phyloP scores from a whole-genome alignment of 805 yeast species.

The Scheffersomyces amazonensis region DNA sequence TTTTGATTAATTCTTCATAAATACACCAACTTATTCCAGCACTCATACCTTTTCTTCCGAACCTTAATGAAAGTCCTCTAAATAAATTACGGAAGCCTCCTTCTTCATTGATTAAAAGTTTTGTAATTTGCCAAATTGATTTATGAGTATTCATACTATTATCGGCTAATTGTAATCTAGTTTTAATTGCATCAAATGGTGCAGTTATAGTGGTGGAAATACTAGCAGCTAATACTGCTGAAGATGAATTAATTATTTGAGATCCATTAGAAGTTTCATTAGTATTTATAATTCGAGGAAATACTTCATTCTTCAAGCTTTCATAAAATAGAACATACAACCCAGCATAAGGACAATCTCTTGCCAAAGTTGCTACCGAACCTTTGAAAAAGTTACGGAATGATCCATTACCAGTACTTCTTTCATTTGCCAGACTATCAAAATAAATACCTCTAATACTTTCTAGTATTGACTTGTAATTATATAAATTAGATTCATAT shows the following conservation, averaged over 20 bases:
- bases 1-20: constrained; percentile 79
- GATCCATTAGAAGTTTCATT: constrained; percentile 18
- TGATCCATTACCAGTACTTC: constrained; percentile 24
- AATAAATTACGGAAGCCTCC: constrained; percentile 62
- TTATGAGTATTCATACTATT: constrained; percentile 37
- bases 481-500: constrained; percentile 77
- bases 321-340: constrained; percentile 85
- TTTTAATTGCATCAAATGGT: constrained; percentile 92
- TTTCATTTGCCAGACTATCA: constrained; percentile 12
- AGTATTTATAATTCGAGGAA: constrained; percentile 38
- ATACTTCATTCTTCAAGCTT: constrained; percentile 52
- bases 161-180: constrained; percentile 70
- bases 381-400: constrained; percentile 79
- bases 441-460: constrained; percentile 57
- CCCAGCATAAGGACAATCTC: constrained; percentile 98
- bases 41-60: constrained; percentile 82
- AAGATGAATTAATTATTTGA: constrained; percentile 60
- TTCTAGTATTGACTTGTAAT: constrained; percentile 59
- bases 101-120: constrained; percentile 40
- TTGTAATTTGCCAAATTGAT: constrained; percentile 35
- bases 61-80: constrained; percentile 78
- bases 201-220: constrained; percentile 84
- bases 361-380: constrained; percentile 75
- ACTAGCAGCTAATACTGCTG: constrained; percentile 80
- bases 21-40: constrained; percentile 98